Evolutionary conservation across 1,284 basidiomycete genomes (phyloP), one percentile per base, ranked within the genome.

Genomic region (Macrocystidia cucumis): DNA sequence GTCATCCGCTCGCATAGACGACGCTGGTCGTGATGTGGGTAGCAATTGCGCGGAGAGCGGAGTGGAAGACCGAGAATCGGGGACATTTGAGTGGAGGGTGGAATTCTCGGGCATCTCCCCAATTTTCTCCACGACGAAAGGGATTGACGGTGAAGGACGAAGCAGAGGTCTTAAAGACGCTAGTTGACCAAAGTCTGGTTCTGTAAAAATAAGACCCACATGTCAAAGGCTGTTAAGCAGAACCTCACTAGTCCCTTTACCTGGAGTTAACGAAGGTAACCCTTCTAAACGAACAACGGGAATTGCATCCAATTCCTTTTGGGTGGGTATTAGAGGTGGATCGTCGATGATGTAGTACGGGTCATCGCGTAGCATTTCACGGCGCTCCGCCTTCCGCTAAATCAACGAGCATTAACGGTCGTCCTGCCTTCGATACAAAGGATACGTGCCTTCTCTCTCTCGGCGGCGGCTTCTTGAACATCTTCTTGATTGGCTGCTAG

Each of bases 341-440:
- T 77, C 74, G 38, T 86, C 83, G 24, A 76, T 69, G 42, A 93
- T 80, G 52, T 93, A 93, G 59, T 90, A 93, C 6, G 91, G 91
- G 55, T 93, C 89, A 44, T 89, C 85, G 33, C 73, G 73, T 44
- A 79, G 65, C 46, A 81, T 74, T 41, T 83, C 87, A 32, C 79
- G 57, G 26, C 86, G 68, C 44, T 84, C 86, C 13, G 77, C 78
- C 52, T 76, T 81, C 32, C 78, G 67, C 90, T 92, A 47, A 12
- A 41, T 34, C 22, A 39, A 35, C 9, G 40, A 21, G 26, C 5
- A 20, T 8, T 8, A 5, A 37, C 8, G 12, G 23, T 25, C 12
- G 12, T 12, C 12, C 23, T 25, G 23, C 23, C 8, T 18, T 28
- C n/a, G 32, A 13, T 3, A 17, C 26, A 24, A 21, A 14, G 8